Evolutionary conservation across 495 filamentous ascomycete genomes (phyloP).

Genomic region (Penicillium simplicissimum): DNA sequence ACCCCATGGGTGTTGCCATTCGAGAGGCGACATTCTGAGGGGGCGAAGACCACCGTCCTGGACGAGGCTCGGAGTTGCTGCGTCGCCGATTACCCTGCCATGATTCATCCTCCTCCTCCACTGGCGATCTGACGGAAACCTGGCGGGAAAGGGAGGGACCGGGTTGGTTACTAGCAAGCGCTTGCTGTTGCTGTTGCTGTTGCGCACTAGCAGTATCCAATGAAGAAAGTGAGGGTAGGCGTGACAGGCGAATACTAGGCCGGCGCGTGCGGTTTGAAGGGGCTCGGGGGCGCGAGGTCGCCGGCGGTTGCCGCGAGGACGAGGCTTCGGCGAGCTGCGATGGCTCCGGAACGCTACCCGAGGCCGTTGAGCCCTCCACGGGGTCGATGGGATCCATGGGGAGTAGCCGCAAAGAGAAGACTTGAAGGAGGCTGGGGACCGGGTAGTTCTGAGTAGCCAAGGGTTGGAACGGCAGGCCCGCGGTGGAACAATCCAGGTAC

Average conservation of each 20-base stretch:
- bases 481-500: neutral
- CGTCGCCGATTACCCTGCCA: slow-evolving; percentile 41
- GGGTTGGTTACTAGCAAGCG: slow-evolving; percentile 8
- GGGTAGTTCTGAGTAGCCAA: neutral
- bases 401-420: neutral
- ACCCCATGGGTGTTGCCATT: slow-evolving; percentile 32
- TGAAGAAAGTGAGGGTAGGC: slow-evolving; percentile 33
- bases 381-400: slow-evolving; percentile 49
- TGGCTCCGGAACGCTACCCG: slow-evolving; percentile 8
- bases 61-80: slow-evolving; percentile 49
- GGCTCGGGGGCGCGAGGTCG: slow-evolving; percentile 15
- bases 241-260: slow-evolving; percentile 44
- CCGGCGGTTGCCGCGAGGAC: slow-evolving; percentile 14
- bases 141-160: slow-evolving; percentile 12
- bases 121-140: slow-evolving; percentile 19
- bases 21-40: slow-evolving; percentile 34
- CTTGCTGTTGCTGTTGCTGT: slow-evolving; percentile 8
- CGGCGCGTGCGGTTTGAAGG: slow-evolving; percentile 33
- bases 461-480: neutral
- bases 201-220: slow-evolving; percentile 18
- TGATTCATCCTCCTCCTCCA: slow-evolving; percentile 34
- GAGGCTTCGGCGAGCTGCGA: slow-evolving; percentile 15
- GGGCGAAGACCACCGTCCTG: slow-evolving; percentile 41
- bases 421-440: neutral
- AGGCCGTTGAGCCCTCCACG: slow-evolving; percentile 23